Evolutionary conservation across 129 eudicot species (phyloP), one percentile per base, ranked within the genome.

Genomic region (Erigeron canadensis): DNA sequence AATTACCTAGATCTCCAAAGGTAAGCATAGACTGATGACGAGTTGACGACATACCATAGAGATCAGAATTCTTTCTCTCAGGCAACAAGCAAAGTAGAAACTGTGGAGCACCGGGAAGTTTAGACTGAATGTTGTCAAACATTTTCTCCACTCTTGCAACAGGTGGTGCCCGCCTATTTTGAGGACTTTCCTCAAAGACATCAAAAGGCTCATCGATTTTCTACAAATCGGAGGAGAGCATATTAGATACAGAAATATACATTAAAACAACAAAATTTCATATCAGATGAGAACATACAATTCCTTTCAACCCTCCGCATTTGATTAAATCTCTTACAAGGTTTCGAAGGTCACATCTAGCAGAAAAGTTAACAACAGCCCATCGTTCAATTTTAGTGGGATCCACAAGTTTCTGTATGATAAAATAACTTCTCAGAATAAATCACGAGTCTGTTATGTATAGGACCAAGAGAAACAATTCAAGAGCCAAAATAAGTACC

Each of bases 331-430:
- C 96, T 7, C 76, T 57, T 9, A 83, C 63, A 45, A 88, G 85
- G 5, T 21, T 50, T 0, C 76, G 85, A 8, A 73, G 70, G 67
- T 91, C 87, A 47, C 96, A 88, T 10, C 91, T 81, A 66, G 97
- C 92, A 12, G 97, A 91, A 58, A 91, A 91, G 87, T 91, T 91
- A 21, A 83, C 97, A 42, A 88, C 84, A 2, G 85, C 91, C 97
- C 97, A 91, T 7, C 66, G 50, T 8, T 84, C 90, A n/a, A 91
- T 72, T 57, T 65, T 79, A 0, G 81, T 60, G 39, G 97, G 96
- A 5, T 91, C 91, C 72, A 86, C 82, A 21, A 91, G 73, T 88
- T 77, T 88, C 96, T 91, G 40, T 43, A 42, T 22, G 28, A 37
- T 45, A 56, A 57, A 6, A 71, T 40, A 34, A 67, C 6, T 10